A percentile compares a stretch with the other conserved stretches of the same genome.
Conservation (phyloP, 202 grass and related monocot species). For the Zoysia matrella region DNA sequence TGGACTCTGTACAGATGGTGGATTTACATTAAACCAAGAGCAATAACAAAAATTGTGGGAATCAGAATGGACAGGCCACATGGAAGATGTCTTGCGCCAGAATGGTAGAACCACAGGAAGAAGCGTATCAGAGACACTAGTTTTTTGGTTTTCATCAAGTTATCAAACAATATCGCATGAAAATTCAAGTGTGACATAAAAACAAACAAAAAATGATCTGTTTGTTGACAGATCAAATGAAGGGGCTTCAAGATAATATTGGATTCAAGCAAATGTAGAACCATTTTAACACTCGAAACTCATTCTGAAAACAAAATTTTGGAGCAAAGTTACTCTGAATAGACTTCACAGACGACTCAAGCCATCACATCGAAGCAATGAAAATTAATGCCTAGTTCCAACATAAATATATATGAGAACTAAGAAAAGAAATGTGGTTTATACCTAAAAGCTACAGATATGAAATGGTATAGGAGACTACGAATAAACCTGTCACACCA, state of each 20-base stretch:
- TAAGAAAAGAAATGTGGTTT: too few relatives aligned
- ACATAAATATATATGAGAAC: background rate
- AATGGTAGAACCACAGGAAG: constrained; percentile 42
- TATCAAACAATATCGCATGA: background rate
- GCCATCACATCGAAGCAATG: background rate
- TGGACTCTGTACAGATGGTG: background rate
- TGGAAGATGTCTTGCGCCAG: constrained; percentile 9
- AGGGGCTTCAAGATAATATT: constrained; percentile 10
- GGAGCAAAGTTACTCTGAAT: constrained; percentile 4
- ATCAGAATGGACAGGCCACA: constrained; percentile 34
- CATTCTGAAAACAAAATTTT: background rate
- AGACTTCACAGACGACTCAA: constrained; percentile 1
- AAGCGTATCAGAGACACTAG: constrained; percentile 53
- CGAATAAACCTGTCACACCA: too few relatives aligned
- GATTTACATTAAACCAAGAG: background rate
- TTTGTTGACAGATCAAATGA: background rate
- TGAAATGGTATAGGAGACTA: background rate
- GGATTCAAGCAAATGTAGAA: background rate
- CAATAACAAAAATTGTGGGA: background rate
- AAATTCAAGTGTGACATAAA: background rate
- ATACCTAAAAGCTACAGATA: background rate
- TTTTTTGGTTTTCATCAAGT: constrained; percentile 35
- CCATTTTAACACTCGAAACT: background rate
- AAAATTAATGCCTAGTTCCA: background rate
- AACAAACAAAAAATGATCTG: background rate